Evolutionary conservation across 345 rosid genomes (phyloP), one percentile per base, ranked within the genome.

Genomic region (Dimocarpus longan): DNA sequence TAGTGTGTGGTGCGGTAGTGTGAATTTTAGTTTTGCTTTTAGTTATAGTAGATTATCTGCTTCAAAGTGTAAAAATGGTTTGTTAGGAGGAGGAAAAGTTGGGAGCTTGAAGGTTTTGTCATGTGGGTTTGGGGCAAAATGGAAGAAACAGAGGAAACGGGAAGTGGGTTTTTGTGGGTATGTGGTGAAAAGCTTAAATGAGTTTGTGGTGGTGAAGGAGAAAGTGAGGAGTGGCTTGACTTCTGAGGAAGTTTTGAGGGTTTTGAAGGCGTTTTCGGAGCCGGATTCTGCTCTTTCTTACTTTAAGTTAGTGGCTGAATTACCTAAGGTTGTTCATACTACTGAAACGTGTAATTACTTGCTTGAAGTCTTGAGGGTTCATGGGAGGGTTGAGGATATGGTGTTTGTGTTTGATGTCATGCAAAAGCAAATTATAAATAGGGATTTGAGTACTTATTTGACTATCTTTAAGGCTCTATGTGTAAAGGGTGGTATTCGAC

Each of bases 261-360:
- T 78, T 82, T 75, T 95, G 78, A 85, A 66, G 84, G 87, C 92
- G 60, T 75, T 83, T 81, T 76, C 89, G 2, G 92, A 91, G 81
- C 86, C 91, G 0, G 85, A 80, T 70, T 84, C 91, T 76, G 90
- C 93, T 66, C 62, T 91, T 79, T 76, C 82, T 3, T 93, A 92
- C 86, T 93, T 95, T 48, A 89, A 85, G 69, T 92, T 90, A 3
- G 80, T 91, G 22, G 89, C 93, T 32, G 77, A 81, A 69, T 68
- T 82, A 71, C 85, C 81, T 24, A 74, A 39, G 82, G 86, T 87
- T 73, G 85, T 87, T 71, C 98, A 88, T 81, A 88, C 92, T 40
- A 88, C 91, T 48, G 88, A 87, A 77, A 92, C 88, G 43, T 93
- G 97, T 73, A 93, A 95, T 86, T 80, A 85, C 87, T 89, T 89